Conservation (phyloP, 148 eudicot species). For the Vaccinium macrocarpon region DNA sequence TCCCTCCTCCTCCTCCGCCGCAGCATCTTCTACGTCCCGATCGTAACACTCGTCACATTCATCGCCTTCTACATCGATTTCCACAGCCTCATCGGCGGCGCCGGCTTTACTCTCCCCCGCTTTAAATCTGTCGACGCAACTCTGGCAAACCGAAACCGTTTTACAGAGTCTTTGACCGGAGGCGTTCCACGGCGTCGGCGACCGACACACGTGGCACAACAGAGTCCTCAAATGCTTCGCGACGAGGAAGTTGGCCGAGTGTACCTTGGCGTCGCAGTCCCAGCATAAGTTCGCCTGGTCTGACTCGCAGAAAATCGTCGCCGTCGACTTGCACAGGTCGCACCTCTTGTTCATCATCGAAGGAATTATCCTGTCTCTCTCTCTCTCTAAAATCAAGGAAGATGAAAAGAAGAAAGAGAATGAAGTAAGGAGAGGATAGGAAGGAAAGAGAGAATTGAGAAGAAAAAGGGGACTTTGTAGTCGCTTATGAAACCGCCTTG, state of each 20-base stretch:
- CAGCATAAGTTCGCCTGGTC: constrained; percentile 58
- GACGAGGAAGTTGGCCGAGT: constrained; percentile 59
- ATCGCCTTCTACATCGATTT: background rate
- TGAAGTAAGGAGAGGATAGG: too few species aligned
- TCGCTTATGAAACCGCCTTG: constrained; percentile 6
- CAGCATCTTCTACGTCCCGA: background rate
- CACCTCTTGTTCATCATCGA: constrained; percentile 42
- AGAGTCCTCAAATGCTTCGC: constrained; percentile 44
- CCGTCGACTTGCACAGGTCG: constrained; percentile 44
- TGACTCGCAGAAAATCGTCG: constrained; percentile 47
- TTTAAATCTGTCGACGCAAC: constrained; percentile 17
- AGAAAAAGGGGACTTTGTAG: background rate
- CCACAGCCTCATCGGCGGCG: background rate
- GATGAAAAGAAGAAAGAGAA: background rate
- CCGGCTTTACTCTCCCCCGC: background rate
- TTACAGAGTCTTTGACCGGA: constrained; percentile 32
- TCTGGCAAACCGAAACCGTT: constrained; percentile 34
- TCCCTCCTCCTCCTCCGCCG: background rate
- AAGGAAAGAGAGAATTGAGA: background rate
- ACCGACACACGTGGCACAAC: constrained; percentile 45
- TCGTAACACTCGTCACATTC: constrained; percentile 3
- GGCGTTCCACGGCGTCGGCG: constrained; percentile 47
- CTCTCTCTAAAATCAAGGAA: too few species aligned
- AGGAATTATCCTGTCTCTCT: background rate
- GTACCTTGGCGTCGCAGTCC: constrained; percentile 54